Evolutionary conservation across 306 rosid species (phyloP), one percentile per base, ranked within the genome.

Genomic region (Vigna angularis): DNA sequence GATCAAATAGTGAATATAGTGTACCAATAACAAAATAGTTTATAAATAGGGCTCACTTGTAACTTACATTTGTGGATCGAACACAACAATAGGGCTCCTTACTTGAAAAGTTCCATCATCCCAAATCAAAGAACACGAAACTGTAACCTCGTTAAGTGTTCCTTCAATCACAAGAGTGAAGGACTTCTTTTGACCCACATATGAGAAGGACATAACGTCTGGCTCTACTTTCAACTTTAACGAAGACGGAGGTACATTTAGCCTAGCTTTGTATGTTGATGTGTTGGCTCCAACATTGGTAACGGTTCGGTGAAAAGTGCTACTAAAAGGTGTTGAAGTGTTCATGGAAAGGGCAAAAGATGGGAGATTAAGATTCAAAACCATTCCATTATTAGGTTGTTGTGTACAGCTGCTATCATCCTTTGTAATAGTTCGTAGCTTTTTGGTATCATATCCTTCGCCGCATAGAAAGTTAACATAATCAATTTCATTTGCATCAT

Each of bases 141-240:
- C 7, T 7, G 34, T 7, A 9, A 3, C 26, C 6, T 16, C 24
- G 1, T 32, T 16, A 34, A 62, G 4, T 6, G 3, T 62, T 13
- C 68, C 68, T 62, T 62, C 68, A 62, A 62, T 62, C 3, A 4
- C 8, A 62, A 62, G 68, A 34, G 7, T 62, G 68, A 62, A 62
- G 7, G 68, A 34, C 47, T 32, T 62, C 47, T 38, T 64, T 17
- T 64, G 9, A 9, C 70, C 70, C 49, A 64, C 26, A n/a, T 7
- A 36, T 9, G 28, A 36, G 49, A 64, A 64, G 49, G 70, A 34
- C 4, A 38, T n/a, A 64, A 64, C 49, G n/a, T 38, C 28, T 64
- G 70, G 70, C 9, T 34, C 70, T 7, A 64, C 70, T 64, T 36
- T 36, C 13, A 64, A 7, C 0, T 9, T 64, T 9, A 38, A 36